Evolutionary conservation across 495 filamentous ascomycete species (phyloP).

Genomic region (Penicillium cinerascens): DNA sequence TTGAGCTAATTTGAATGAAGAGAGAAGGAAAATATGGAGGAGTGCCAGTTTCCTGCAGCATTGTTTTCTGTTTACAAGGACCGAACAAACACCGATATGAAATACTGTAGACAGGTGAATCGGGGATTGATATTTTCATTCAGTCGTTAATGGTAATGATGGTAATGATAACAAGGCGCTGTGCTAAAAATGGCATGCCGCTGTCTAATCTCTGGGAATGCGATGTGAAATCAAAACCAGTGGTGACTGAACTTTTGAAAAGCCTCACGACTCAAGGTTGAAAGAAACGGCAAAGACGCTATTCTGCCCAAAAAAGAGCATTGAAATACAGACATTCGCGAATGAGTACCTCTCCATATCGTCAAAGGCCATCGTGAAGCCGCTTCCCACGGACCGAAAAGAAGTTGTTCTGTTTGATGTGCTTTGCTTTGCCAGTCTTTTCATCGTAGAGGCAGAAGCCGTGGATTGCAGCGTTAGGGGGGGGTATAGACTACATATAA

Average conservation of each 20-base stretch:
- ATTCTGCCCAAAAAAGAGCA: neutral
- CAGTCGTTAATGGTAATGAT: neutral
- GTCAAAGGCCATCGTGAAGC: constrained; percentile 3
- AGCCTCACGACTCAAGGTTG: neutral
- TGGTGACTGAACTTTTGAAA: no score
- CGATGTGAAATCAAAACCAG: no score
- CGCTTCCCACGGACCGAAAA: constrained; percentile 44
- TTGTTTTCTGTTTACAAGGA: no score
- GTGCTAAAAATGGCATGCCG: neutral
- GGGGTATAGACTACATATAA: constrained; percentile 72
- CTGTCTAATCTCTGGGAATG: no score
- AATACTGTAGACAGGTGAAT: neutral
- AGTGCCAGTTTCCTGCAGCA: no score
- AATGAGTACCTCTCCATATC: neutral
- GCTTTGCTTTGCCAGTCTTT: constrained; percentile 66
- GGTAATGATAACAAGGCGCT: neutral
- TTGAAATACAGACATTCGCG: neutral
- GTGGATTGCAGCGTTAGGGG: constrained; percentile 72
- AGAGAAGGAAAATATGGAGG: no score
- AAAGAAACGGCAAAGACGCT: neutral
- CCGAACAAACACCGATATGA: no score
- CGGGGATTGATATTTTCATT: neutral
- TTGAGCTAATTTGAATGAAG: no score
- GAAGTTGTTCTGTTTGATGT: constrained; percentile 63
- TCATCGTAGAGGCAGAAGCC: constrained; percentile 73